These are phyloP conservation scores for Phytopythium cucurbitacearum DNA, from an alignment of 352 stramenopile species.

Conservation along the genomic window DNA sequence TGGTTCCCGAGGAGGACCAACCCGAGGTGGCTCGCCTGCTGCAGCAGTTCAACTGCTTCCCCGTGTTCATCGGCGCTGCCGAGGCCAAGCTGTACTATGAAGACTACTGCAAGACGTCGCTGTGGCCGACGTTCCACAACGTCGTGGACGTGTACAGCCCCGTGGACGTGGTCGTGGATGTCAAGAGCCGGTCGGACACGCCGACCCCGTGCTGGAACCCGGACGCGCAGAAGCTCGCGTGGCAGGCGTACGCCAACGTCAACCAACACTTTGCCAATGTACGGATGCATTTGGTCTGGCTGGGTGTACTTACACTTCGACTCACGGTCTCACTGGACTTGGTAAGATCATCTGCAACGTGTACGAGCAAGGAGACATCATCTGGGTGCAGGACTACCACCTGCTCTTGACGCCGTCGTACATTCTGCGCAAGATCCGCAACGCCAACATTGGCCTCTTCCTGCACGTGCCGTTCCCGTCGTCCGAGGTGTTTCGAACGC, in stretches of 20 bases:
- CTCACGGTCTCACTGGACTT: background rate
- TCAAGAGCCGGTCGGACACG: slow-evolving; percentile 1
- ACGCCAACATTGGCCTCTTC: slow-evolving; percentile 94
- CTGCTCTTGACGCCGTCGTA: slow-evolving; percentile 96
- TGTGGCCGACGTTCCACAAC: slow-evolving; percentile 97
- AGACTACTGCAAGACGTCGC: slow-evolving; percentile 95
- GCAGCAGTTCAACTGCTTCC: slow-evolving; percentile 57
- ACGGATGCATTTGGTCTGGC: slow-evolving; percentile 17
- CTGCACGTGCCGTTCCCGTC: slow-evolving; percentile 98
- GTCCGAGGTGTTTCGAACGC: slow-evolving; percentile 96
- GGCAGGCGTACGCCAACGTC: slow-evolving; percentile 93
- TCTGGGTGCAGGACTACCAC: slow-evolving; percentile 99
- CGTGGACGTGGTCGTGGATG: slow-evolving; percentile 56
- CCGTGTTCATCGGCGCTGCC: slow-evolving; percentile 47
- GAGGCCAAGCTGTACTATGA: slow-evolving; percentile 80
- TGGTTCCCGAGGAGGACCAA: slow-evolving; percentile 48
- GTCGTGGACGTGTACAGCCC: slow-evolving; percentile 89
- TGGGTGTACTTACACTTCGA: no score
- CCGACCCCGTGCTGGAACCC: slow-evolving; percentile 59
- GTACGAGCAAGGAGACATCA: slow-evolving; percentile 78
- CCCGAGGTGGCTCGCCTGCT: slow-evolving; percentile 42
- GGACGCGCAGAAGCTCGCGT: slow-evolving; percentile 66
- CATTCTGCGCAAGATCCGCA: slow-evolving; percentile 86
- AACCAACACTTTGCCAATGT: slow-evolving; percentile 91
- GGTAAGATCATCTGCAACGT: slow-evolving; percentile 62